Conservation (phyloP, 2,329 filamentous ascomycete species). For the Penicillium paneum region DNA sequence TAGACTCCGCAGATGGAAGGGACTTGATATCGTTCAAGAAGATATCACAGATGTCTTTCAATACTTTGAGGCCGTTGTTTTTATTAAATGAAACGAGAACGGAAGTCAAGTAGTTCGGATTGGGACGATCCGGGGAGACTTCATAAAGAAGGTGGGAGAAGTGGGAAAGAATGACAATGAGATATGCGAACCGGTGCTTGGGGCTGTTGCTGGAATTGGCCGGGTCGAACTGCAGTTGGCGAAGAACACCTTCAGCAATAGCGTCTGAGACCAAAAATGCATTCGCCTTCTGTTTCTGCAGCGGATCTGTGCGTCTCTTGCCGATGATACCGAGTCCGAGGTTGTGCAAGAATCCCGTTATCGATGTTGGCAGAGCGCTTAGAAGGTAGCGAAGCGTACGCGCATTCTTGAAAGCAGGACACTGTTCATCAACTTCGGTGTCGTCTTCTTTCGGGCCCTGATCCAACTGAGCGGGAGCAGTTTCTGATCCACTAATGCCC, state of each 20-base stretch:
- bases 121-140: constrained; percentile 49
- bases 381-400: constrained; percentile 73
- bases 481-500: constrained; percentile 19
- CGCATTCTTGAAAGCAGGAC: constrained; percentile 67
- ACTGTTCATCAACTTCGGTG: constrained; percentile 28
- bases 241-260: constrained; percentile 67
- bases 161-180: constrained; percentile 75
- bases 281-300: constrained; percentile 61
- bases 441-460: constrained; percentile 19
- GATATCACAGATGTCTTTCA: constrained; percentile 68
- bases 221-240: constrained; percentile 58
- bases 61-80: constrained; percentile 67
- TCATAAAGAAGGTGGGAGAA: constrained; percentile 78
- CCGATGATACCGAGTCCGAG: constrained; percentile 77
- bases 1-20: constrained; percentile 45
- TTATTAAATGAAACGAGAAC: constrained; percentile 86
- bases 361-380: constrained; percentile 71
- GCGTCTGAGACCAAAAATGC: constrained; percentile 62
- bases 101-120: constrained; percentile 59
- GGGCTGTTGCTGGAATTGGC: constrained; percentile 49
- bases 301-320: constrained; percentile 67
- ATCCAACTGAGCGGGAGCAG: constrained; percentile 15
- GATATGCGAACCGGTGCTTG: constrained; percentile 70
- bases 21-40: constrained; percentile 61
- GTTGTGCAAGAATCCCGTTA: constrained; percentile 81